These are phyloP conservation scores for Corymbia citriodora DNA, from an alignment of 441 rosid genomes.

Conservation along the genomic window DNA sequence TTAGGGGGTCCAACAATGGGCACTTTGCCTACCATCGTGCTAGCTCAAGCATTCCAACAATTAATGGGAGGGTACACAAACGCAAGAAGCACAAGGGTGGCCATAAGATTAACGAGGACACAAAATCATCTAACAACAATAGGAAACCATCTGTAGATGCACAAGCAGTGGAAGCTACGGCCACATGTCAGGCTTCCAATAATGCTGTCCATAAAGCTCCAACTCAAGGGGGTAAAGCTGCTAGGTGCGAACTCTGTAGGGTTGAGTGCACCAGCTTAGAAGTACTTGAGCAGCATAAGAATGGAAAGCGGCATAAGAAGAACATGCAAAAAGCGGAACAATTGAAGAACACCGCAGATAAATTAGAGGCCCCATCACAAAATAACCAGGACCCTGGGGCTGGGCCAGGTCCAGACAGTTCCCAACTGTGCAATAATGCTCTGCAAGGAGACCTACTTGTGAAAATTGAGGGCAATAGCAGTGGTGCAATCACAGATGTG, in stretches of 20 bases:
- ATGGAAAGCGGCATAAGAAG: conserved; percentile 34
- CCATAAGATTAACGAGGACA: not conserved
- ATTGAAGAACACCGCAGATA: conserved; percentile 8
- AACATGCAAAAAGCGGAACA: conserved; percentile 23
- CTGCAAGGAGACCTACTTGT: not conserved
- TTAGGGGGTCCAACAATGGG: conserved; percentile 1
- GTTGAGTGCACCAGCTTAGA: conserved; percentile 31
- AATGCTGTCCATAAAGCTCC: conserved; percentile 9
- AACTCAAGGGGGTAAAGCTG: conserved; percentile 10
- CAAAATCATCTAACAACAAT: not conserved
- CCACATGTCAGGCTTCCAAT: not conserved
- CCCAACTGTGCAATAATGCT: conserved; percentile 7
- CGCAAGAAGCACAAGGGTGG: conserved; percentile 9
- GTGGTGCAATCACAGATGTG: not conserved
- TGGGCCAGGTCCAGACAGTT: conserved; percentile 4
- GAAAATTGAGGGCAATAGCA: conserved; percentile 1
- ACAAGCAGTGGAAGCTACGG: conserved; percentile 3
- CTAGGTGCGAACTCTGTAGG: conserved; percentile 33
- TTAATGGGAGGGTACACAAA: conserved; percentile 7
- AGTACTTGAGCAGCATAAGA: conserved; percentile 36
- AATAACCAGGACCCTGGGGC: conserved; percentile 1
- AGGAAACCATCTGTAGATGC: not conserved
- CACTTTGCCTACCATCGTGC: not conserved
- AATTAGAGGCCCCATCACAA: not conserved
- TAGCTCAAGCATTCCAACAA: not conserved